Conservation (phyloP, 805 yeast genomes). For the Starmerella floricola region DNA sequence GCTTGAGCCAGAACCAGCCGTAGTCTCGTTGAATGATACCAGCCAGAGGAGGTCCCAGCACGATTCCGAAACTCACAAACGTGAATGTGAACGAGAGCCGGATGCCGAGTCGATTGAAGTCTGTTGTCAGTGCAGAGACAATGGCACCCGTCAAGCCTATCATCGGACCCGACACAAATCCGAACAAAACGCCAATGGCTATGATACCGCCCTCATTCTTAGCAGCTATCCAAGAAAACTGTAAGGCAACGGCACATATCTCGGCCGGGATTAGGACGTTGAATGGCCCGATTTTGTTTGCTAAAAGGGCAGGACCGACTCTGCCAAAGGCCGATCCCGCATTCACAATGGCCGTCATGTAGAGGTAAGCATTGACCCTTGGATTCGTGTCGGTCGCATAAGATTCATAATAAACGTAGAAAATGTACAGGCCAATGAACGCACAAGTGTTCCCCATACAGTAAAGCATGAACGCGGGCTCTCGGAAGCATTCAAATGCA, state of each 20-base stretch:
- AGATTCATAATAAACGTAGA: conserved; percentile 28
- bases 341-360: conserved; percentile 29
- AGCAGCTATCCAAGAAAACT: conserved; percentile 30
- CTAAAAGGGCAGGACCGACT: conserved; percentile 36
- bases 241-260: conserved; percentile 25
- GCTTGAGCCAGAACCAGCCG: conserved; percentile 21
- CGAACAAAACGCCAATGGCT: conserved; percentile 25
- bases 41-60: conserved; percentile 27
- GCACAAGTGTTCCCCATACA: conserved; percentile 23
- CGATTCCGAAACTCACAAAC: conserved; percentile 39
- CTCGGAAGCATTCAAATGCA: conserved; percentile 24
- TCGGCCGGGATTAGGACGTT: conserved; percentile 31
- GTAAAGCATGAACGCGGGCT: conserved; percentile 22
- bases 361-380: conserved; percentile 18
- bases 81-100: conserved; percentile 52
- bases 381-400: conserved; percentile 25
- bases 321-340: conserved; percentile 39
- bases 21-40: conserved; percentile 22
- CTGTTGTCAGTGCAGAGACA: conserved; percentile 25
- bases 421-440: conserved; percentile 27
- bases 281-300: conserved; percentile 38
- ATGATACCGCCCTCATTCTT: conserved; percentile 25
- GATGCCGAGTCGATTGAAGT: conserved; percentile 24
- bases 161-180: conserved; percentile 28
- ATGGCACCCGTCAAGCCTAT: conserved; percentile 28